phyloP scores from a whole-genome alignment of 129 eudicot genomes.

The Chrysanthemum lavandulifolium region DNA sequence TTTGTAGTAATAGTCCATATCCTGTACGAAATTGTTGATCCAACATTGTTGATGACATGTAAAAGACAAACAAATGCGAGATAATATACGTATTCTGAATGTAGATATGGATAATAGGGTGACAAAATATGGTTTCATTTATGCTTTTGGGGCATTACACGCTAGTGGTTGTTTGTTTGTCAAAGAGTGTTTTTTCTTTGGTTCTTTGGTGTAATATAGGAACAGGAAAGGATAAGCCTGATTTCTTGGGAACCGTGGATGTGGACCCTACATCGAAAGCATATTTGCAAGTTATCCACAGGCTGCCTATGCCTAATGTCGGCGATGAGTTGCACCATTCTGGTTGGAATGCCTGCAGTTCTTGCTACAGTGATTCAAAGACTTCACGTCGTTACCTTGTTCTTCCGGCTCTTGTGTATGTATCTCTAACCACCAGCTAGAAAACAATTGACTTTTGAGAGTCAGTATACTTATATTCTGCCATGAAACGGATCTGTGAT shows the following conservation, averaged over 20 bases:
- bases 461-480: background rate
- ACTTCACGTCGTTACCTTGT: constrained; percentile 84
- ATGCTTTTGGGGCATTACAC: background rate
- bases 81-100: background rate
- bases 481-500: background rate
- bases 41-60: too few relatives aligned
- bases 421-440: constrained; percentile 2
- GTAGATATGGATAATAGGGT: background rate
- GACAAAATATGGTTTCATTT: background rate
- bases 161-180: background rate
- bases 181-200: background rate
- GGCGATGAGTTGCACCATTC: constrained; percentile 96
- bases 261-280: constrained; percentile 79
- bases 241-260: constrained; percentile 87
- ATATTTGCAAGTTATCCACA: constrained; percentile 80
- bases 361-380: constrained; percentile 77
- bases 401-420: constrained; percentile 83
- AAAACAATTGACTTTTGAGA: constrained; percentile 1
- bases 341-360: constrained; percentile 99
- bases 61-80: too few relatives aligned
- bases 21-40: too few relatives aligned
- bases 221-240: constrained; percentile 84
- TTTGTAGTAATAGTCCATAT: too few relatives aligned
- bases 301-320: constrained; percentile 85
- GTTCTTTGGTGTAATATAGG: constrained; percentile 39